A percentile compares a stretch with the other conserved stretches of the same genome.
phyloP scores from a whole-genome alignment of 2,329 filamentous ascomycete genomes.

The Pyricularia sp. region DNA sequence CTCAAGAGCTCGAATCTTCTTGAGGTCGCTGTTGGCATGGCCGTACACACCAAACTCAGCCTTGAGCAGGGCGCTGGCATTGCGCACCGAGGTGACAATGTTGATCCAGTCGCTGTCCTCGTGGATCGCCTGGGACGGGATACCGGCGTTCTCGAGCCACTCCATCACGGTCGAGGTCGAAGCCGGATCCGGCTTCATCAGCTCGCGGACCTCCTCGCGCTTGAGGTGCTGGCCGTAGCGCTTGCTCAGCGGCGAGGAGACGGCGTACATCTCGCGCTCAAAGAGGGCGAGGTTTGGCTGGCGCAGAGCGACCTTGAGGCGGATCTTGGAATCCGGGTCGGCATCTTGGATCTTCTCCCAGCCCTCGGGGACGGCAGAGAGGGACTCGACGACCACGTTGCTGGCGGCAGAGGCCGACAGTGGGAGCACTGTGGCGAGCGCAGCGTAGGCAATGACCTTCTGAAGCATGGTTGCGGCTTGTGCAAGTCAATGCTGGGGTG shows the following conservation, averaged over 20 bases:
- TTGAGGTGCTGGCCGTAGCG: slow-evolving; percentile 35
- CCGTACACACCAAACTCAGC: slow-evolving; percentile 17
- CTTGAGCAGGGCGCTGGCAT: slow-evolving; percentile 15
- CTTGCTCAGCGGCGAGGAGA: slow-evolving; percentile 30
- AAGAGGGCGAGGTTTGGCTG: slow-evolving; percentile 15
- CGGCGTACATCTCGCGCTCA: slow-evolving; percentile 16
- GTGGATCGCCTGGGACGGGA: slow-evolving; percentile 20
- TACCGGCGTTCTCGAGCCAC: slow-evolving; percentile 30
- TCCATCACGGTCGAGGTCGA: slow-evolving; percentile 25
- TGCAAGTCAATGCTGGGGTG: not conserved
- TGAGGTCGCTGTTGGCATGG: slow-evolving; percentile 3
- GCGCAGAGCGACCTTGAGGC: slow-evolving; percentile 13
- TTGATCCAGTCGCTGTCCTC: slow-evolving; percentile 16
- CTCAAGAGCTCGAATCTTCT: slow-evolving; percentile 18
- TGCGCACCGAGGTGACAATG: slow-evolving; percentile 14
- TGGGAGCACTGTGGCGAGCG: not conserved
- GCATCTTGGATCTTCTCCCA: slow-evolving; percentile 8
- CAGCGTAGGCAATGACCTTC: not conserved
- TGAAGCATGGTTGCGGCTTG: not conserved
- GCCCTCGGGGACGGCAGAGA: slow-evolving; percentile 7
- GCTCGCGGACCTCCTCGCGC: slow-evolving; percentile 32
- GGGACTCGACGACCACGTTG: slow-evolving; percentile 9
- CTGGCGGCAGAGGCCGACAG: not conserved
- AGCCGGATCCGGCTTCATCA: slow-evolving; percentile 29
- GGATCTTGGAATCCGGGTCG: slow-evolving; percentile 5